Base-by-base conservation (phyloP, 164 flowering plant genomes). In the Amborella trichopoda region DNA sequence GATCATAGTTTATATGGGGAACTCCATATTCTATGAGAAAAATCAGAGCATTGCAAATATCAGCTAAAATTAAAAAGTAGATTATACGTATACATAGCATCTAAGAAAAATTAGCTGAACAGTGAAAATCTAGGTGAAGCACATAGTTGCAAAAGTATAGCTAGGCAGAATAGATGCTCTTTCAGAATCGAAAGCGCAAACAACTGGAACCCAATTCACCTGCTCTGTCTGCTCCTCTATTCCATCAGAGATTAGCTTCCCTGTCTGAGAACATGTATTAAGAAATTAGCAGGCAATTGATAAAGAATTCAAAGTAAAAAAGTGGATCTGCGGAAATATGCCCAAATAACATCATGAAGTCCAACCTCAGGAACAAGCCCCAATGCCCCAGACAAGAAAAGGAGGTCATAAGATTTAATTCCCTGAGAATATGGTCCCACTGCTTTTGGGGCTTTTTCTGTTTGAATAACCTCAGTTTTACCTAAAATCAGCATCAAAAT, bases 371-470 rank as follows among this genome's bases (percentile, higher is more conserved):
- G 98, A 57, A 81, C 36, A 14, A 91, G 85, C 50, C 98, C 98
- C 48, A 91, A 73, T 55, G 69, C 76, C 37, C 98, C 98, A 50
- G 98, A 91, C 23, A 91, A 73, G 55, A 78, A 87, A 27, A 91
- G 61, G 50, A 84, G 58, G 46, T 81, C 78, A 53, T 91, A 80
- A 27, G 78, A 77, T 68, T 87, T 91, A 46, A 87, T 84, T 12
- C 96, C 98, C 58, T 91, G 98, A 41, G 95, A 87, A 71, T 87
- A 87, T 4, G 98, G 96, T 36, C 96, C 98, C 62, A 91, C 56
- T 16, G 98, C 98, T 3, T 93, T 94, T 2, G 98, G 98, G 44
- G 98, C 98, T 61, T 81, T 91, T 0, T 87, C 94, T 19, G 98
- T 91, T 41, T 64, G 62, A 52, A 91, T 79, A 52, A 72, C 90